Base-by-base conservation (phyloP, 108 stramenopile species). In the Fistulifera pelliculosa region DNA sequence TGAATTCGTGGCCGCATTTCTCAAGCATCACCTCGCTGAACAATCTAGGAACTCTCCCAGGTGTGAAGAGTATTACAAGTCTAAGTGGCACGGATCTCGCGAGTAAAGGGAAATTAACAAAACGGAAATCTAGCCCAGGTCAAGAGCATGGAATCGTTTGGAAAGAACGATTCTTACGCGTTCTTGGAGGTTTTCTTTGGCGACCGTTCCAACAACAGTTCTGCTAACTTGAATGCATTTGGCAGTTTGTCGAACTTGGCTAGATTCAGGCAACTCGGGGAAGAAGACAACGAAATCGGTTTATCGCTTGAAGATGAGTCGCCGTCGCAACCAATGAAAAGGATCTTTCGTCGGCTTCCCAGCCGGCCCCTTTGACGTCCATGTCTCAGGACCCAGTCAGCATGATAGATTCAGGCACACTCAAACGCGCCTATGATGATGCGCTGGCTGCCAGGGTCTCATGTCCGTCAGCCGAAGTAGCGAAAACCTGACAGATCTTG, bases 181-280 rank as follows among this genome's bases (percentile, higher is more conserved):
- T 94, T 94, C 64, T 71, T 94, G 57, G 93, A 94, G 63, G 82
- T 94, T 7, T 90, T 94, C 70, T 94, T 94, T 61, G 89, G 90
- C 27, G 83, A 90, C 44, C 69, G 74, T 24, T 77, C 70, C 27
- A 77, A 56, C 24, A 49, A 65, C 8, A 56, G 52, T 41, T 60
- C 70, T 38, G 66, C 44, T 27, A 72, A 60, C 38, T 27, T 76
- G 21, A 52, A 40, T n/a, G 17, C 49, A 16, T 63, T 64, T 49
- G 69, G 68, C 18, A 39, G 43, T 14, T 48, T 51, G 18, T n/a
- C 13, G 12, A 50, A 49, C 12, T 27, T 26, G 13, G 52, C 58
- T 35, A 76, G 80, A 41, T 28, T 84, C 24, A 87, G 80, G 63
- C 52, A 80, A 66, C 81, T 81, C 31, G 74, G 87, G 15, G 87